phyloP scores from a whole-genome alignment of 768 basidiomycete species.

The Lactifluus volemus region DNA sequence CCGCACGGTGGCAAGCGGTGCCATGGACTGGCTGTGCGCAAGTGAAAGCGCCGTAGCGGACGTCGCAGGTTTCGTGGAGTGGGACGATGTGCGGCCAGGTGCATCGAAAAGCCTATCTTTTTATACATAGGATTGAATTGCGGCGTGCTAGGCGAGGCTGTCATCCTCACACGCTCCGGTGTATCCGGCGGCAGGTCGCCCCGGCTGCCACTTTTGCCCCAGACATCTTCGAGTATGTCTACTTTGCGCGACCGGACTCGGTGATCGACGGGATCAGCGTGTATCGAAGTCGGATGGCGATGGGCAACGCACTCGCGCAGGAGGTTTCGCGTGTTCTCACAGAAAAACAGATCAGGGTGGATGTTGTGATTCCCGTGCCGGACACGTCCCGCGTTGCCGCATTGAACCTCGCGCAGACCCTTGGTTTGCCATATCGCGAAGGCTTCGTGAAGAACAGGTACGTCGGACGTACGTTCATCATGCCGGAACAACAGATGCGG shows the following conservation, averaged over 20 bases:
- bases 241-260: conserved; percentile 96
- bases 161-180: conserved; percentile 83
- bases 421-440: conserved; percentile 88
- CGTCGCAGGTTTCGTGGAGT: conserved; percentile 82
- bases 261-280: conserved; percentile 96
- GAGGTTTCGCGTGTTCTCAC: conserved; percentile 71
- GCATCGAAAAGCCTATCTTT: conserved; percentile 19
- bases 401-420: conserved; percentile 85
- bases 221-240: conserved; percentile 98
- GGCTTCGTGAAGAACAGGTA: conserved; percentile 99
- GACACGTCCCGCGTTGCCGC: conserved; percentile 97
- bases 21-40: conserved; percentile 82
- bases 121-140: neutral
- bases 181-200: conserved; percentile 71
- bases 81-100: conserved; percentile 93
- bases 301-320: conserved; percentile 92
- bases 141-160: conserved; percentile 67
- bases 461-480: conserved; percentile 97
- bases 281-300: conserved; percentile 96
- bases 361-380: conserved; percentile 97
- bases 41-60: conserved; percentile 97
- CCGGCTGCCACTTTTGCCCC: conserved; percentile 76
- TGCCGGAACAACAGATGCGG: conserved; percentile 98
- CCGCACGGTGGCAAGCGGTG: conserved; percentile 45
- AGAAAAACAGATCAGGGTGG: conserved; percentile 61